Evolutionary conservation across 805 yeast genomes (phyloP), one percentile per base, ranked within the genome.

Genomic region (Saturnispora sekii): DNA sequence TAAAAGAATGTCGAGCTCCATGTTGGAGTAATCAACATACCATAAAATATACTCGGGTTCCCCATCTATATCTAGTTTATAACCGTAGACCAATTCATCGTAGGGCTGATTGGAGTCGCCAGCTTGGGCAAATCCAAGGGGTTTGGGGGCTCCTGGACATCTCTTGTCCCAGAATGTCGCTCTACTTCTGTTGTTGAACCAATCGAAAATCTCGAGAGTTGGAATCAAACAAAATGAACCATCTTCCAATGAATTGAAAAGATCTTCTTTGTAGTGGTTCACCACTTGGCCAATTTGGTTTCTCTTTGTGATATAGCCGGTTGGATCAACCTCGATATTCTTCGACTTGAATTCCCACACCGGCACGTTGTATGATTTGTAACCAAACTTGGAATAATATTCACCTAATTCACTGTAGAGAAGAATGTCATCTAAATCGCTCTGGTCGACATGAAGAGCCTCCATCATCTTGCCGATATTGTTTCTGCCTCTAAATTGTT

Each of bases 391-490:
- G 32, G 68, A 64, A 59, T 87, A 87, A 52, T 72, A 84, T 30
- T 69, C 72, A 12, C 84, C 90, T 16, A 84, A 76, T 40, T 81
- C 93, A 49, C 90, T 81, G 69, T 84, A 85, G 42, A 86, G 68
- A 35, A 67, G 66, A 32, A 70, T 59, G 30, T 67, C 59, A 26
- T 59, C 59, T 30, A 59, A 38, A 3, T 60, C 49, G 18, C 63
- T 71, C 36, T 56, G 36, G 35, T 48, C 15, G 5, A 59, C 51
- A 44, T 65, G 62, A 32, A 76, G 51, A 18, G 45, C 39, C 11
- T 46, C 46, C 37, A 80, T 61, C 80, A 80, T 70, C 26, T 46
- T 44, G 7, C 59, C 58, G 0, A 83, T 84, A 53, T 75, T 77
- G 2, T 84, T 82, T 48, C 69, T 70, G 11, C 73, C 70, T 42